A percentile compares a stretch with the other conserved stretches of the same genome.
These are phyloP conservation scores for Picochlorum sp. DNA, from an alignment of 139 green algal species.

Conservation along the genomic window DNA sequence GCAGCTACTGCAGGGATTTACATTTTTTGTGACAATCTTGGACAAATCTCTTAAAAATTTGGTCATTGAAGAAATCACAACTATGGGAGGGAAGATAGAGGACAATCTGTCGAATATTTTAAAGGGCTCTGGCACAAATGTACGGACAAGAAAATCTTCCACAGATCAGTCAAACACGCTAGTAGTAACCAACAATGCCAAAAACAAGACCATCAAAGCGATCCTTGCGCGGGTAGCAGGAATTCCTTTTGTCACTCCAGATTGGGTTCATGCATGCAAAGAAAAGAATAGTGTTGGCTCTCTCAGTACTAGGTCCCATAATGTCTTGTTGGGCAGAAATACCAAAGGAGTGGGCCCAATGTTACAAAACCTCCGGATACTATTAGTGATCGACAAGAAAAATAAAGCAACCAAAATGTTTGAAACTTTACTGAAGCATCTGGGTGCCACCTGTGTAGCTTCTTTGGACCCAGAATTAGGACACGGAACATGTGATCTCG, in stretches of 20 bases:
- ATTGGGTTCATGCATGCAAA: conserved; percentile 11
- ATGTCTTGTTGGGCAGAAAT: not conserved
- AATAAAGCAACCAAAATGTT: no score
- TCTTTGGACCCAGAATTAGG: no score
- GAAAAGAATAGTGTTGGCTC: not conserved
- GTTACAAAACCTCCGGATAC: no score
- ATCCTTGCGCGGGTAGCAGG: conserved; percentile 10
- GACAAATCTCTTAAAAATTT: conserved; percentile 13
- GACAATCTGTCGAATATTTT: no score
- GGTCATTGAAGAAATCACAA: no score
- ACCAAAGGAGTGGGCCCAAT: not conserved
- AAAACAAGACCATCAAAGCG: no score
- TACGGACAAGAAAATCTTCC: not conserved
- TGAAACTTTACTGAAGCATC: no score
- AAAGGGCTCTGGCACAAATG: not conserved
- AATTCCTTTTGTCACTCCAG: conserved; percentile 4
- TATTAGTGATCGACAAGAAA: no score
- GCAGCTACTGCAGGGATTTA: not conserved
- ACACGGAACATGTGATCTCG: no score
- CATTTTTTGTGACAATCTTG: not conserved
- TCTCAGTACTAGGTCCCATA: not conserved
- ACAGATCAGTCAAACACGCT: no score
- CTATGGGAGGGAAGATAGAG: conserved; percentile 14
- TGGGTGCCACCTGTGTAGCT: no score
- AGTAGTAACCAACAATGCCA: no score